Base-by-base conservation (phyloP, 805 yeast species). In the Vanderwaltozyma yarrowii region DNA sequence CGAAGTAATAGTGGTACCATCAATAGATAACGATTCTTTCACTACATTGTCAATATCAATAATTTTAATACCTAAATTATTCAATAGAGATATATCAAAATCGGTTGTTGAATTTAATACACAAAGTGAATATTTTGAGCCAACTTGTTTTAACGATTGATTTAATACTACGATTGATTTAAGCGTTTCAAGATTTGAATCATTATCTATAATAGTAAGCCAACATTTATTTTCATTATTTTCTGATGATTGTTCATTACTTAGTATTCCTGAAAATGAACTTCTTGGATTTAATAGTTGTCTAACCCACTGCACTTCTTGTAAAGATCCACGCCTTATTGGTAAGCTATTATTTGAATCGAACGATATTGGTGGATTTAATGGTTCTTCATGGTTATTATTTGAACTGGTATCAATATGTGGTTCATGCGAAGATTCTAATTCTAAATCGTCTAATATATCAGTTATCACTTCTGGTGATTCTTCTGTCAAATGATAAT, bases 221-320 rank as follows among this genome's bases (percentile, higher is more conserved):
- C 63, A 58, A 35, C 59, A 34, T 40, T 45, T 40, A 24, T 30
- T 32, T 24, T 32, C n/a, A n/a, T 37, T 29, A n/a, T 24, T 15
- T 27, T 20, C 7, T 18, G 20, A 5, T 36, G 30, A 30, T 34
- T 29, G 52, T 35, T 52, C 58, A 36, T 49, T 45, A 5, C 45
- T 21, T 2, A 58, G 47, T 3, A 41, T 42, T 7, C 59, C 59
- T 6, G 64, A 56, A 32, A 59, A 58, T 2, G 64, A 59, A 41
- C 61, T 55, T 38, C 64, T 46, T n/a, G 64, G 64, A 36, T 59
- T 59, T 38, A 58, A 34, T 27, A 51, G 41, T 32, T 56, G 61
- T 38, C 61, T 48, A 9, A 58, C 49, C 45, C 58, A 51, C 39
- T 52, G 58, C 17, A 54, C 57, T 19, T 56, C 63, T 36, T 57